phyloP scores from a whole-genome alignment of 257 asterid genomes.

The Jacaranda mimosifolia region DNA sequence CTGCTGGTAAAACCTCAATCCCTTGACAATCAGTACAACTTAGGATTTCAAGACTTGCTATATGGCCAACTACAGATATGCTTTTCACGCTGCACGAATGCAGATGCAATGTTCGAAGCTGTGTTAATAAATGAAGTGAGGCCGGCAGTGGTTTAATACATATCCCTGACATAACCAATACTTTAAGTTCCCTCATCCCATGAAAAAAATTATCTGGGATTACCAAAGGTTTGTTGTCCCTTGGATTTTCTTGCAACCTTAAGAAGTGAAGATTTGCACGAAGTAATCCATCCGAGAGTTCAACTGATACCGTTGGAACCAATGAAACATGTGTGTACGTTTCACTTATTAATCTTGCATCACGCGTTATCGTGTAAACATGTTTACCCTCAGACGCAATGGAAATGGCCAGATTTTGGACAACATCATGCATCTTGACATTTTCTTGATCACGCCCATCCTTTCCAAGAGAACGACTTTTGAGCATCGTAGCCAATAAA shows the following conservation, averaged over 20 bases:
- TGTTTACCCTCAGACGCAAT: neutral
- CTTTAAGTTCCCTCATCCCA: neutral
- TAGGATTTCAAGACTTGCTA: neutral
- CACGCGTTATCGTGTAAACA: neutral
- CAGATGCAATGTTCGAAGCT: neutral
- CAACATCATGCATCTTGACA: slow-evolving; percentile 1
- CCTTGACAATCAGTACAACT: neutral
- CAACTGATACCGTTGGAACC: neutral
- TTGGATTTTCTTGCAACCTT: neutral
- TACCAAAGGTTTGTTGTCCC: neutral
- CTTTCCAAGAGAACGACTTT: neutral
- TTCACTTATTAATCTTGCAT: neutral
- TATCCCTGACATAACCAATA: neutral
- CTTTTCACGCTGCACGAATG: neutral
- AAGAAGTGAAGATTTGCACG: neutral
- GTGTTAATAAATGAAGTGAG: neutral
- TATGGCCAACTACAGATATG: neutral
- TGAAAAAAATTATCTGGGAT: neutral
- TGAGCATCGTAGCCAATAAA: neutral
- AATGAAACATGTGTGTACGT: neutral
- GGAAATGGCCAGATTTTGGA: neutral
- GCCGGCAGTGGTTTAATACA: neutral
- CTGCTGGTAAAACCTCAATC: neutral
- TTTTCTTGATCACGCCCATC: neutral
- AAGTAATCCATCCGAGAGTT: neutral